Base-by-base conservation (phyloP, 805 yeast species). In the Kluyveromyces wickerhamii region DNA sequence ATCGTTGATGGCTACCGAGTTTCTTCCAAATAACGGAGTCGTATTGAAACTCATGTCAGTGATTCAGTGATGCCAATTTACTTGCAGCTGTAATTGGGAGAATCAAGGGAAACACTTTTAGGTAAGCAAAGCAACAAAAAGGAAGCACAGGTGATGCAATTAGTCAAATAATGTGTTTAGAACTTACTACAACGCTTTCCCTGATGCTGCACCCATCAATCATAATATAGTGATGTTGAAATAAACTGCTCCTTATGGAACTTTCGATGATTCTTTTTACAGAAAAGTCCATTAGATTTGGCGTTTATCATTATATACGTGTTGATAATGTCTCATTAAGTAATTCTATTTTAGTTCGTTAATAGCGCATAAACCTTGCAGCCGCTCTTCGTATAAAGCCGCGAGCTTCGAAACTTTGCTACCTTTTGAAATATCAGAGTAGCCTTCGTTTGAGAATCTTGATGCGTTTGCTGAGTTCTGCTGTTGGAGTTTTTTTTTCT, bases 321-420 rank as follows among this genome's bases (percentile, higher is more conserved):
- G 21, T 21, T 30, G 26, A 30, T 30, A 19, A 12, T 30, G 13
- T 26, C 16, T 7, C 13, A 11, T 22, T 6, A 10, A 32, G 5
- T 16, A 17, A n/a, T 9, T 28, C 23, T 34, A 38, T 23, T 53
- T 57, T 21, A 61, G 47, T 30, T 60, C 60, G 21, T 55, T 49
- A 40, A 62, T 48, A 2, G 56, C 57, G 32, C 59, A 51, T n/a
- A 62, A 41, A 11, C 67, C 67, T 41, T 50, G 59, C 5, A 64
- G 35, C 43, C 79, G 60, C 48, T 78, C 83, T 48, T 79, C 87
- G 43, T 73, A 79, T 25, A 78, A 54, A 38, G 67, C 69, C 2
- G 85, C 80, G 39, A 79, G 59, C 47, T 72, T 77, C 9, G 76
- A 72, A 1, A 79, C 85, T 53, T 72, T 74, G 34, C 71, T 63